Evolutionary conservation across 768 basidiomycete species (phyloP).

Genomic region (Panellus pusillus): DNA sequence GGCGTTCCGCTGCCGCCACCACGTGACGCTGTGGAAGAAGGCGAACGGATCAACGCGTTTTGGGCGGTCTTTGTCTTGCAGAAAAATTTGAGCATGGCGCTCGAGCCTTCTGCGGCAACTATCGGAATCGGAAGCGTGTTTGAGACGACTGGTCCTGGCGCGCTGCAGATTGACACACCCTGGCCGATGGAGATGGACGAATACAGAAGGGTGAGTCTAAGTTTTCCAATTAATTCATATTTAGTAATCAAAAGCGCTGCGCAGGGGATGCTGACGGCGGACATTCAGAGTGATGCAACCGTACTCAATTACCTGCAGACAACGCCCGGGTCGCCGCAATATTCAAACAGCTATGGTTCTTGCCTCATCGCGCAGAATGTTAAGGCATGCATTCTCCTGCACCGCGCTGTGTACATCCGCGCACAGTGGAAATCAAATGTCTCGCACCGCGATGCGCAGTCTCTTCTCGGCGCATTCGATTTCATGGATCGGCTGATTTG

Average conservation of each 20-base stretch:
- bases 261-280: slow-evolving; percentile 47
- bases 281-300: slow-evolving; percentile 47
- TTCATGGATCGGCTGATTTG: slow-evolving; percentile 19
- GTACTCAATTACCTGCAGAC: slow-evolving; percentile 45
- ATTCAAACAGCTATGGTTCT: slow-evolving; percentile 31
- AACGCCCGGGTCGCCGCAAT: slow-evolving; percentile 30
- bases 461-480: slow-evolving; percentile 44
- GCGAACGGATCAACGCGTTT: slow-evolving; percentile 65
- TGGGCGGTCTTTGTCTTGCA: slow-evolving; percentile 64
- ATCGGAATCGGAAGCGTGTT: slow-evolving; percentile 50
- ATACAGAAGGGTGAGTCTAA: slow-evolving; percentile 32
- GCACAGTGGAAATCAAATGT: slow-evolving; percentile 45
- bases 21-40: slow-evolving; percentile 52
- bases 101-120: slow-evolving; percentile 44
- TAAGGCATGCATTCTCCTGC: slow-evolving; percentile 60
- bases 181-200: slow-evolving; percentile 48
- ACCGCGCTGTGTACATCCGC: slow-evolving; percentile 55
- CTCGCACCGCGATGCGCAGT: slow-evolving; percentile 39
- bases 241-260: neutral
- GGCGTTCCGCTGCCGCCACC: slow-evolving; percentile 22
- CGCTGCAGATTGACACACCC: slow-evolving; percentile 50
- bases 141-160: slow-evolving; percentile 38
- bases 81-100: slow-evolving; percentile 53
- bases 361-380: slow-evolving; percentile 41
- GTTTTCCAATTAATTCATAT: neutral